Conservation (phyloP, 2,329 filamentous ascomycete species). For the Lachnellula occidentalis region DNA sequence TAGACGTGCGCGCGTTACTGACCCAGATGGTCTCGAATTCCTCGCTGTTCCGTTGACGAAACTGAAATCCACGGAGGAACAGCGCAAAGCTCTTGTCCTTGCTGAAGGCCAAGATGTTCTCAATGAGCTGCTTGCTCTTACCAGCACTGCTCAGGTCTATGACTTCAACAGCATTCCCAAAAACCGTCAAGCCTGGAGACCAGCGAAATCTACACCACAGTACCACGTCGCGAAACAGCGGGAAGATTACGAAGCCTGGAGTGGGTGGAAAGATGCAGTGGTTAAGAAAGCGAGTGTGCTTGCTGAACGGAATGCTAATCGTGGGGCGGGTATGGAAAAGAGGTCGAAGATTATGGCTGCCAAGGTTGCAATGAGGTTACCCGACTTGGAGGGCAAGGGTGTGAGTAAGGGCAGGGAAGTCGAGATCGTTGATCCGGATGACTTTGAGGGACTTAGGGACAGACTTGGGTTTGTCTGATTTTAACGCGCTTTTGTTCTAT, state of each 20-base stretch:
- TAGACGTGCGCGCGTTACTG: conserved; percentile 52
- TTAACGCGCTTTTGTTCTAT: conserved; percentile 1
- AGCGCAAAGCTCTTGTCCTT: conserved; percentile 46
- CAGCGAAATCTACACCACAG: conserved; percentile 56
- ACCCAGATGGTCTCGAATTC: conserved; percentile 56
- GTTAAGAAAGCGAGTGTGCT: conserved; percentile 46
- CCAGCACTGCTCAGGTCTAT: conserved; percentile 49
- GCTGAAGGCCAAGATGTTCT: conserved; percentile 61
- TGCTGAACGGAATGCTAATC: conserved; percentile 22
- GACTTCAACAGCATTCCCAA: conserved; percentile 52
- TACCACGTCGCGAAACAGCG: conserved; percentile 61
- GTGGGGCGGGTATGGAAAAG: conserved; percentile 11
- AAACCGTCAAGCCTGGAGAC: conserved; percentile 61
- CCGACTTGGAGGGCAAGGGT: conserved; percentile 24
- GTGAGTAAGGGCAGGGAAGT: conserved; percentile 21
- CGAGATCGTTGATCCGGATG: conserved; percentile 27
- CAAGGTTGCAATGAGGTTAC: conserved; percentile 24
- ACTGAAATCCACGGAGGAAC: conserved; percentile 38
- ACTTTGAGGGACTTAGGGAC: conserved; percentile 28
- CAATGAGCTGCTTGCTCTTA: conserved; percentile 58
- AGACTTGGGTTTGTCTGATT: conserved; percentile 29
- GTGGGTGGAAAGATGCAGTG: conserved; percentile 51
- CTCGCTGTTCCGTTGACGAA: conserved; percentile 55
- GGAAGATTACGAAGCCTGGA: conserved; percentile 61
- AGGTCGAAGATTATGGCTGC: conserved; percentile 21